Evolutionary conservation across 139 green algal species (phyloP).

Genomic region (Nannochloris sp.): DNA sequence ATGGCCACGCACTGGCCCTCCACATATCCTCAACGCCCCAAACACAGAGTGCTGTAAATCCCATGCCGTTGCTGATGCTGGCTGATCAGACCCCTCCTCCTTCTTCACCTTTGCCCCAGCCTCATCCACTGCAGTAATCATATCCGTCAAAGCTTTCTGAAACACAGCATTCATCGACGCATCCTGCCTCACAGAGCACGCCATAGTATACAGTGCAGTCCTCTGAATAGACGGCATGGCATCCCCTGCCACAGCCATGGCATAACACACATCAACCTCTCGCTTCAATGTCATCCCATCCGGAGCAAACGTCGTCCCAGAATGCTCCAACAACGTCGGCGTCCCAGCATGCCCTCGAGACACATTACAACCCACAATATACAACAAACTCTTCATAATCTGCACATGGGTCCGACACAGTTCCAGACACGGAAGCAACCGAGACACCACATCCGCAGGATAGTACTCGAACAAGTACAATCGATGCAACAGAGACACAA

Average conservation of each 20-base stretch:
- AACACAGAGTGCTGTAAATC: constrained; percentile 33
- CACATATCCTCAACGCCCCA: constrained; percentile 9
- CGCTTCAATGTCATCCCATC: not conserved
- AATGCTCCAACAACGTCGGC: constrained; percentile 26
- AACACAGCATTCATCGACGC: constrained; percentile 8
- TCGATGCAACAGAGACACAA: constrained; percentile 10
- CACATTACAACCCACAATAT: constrained; percentile 12
- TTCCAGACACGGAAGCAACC: constrained; percentile 16
- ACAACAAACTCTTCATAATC: constrained; percentile 15
- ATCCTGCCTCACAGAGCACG: constrained; percentile 14
- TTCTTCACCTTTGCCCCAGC: constrained; percentile 1
- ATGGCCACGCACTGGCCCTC: not conserved
- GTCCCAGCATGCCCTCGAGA: constrained; percentile 17
- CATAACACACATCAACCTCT: not conserved
- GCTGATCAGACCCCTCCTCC: not conserved
- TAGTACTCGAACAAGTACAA: constrained; percentile 27
- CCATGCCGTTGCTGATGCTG: constrained; percentile 12
- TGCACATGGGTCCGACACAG: constrained; percentile 10
- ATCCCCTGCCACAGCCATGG: not conserved
- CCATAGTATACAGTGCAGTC: constrained; percentile 8
- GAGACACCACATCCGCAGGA: constrained; percentile 10
- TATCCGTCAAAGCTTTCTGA: constrained; percentile 6
- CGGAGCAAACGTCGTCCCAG: not conserved
- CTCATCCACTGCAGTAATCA: constrained; percentile 18
- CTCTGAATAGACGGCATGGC: constrained; percentile 1